Evolutionary conservation across 192 early-diverging fungal species (phyloP), one percentile per base, ranked within the genome.

Genomic region (Martensiomyces pterosporus): DNA sequence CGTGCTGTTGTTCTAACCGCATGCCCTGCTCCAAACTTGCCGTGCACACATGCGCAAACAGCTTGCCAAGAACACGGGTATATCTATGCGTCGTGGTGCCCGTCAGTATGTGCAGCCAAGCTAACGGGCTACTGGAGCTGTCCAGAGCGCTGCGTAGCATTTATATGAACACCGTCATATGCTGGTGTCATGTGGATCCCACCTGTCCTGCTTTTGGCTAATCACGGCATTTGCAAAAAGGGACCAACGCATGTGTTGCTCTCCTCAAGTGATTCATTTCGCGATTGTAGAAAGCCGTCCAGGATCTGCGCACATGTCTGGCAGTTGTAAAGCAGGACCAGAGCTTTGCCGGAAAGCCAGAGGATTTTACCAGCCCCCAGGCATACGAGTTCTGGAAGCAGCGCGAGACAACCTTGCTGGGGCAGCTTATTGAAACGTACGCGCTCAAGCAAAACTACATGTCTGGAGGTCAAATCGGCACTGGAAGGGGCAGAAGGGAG

Each of bases 361-460:
- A 49, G 5, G 41, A 69, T 39, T 76, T 76, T 44, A 44, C 55
- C 21, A 51, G 61, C 4, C 37, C 22, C 6, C 66, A 64, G 19
- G 57, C 61, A 21, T 76, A 76, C 43, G 52, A 49, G 1, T 21
- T 60, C 26, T 76, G 73, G 73, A 76, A 76, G 61, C 60, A 64
- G 24, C 73, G 73, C 47, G 73, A 76, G 40, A 54, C 61, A 29
- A 69, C 58, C 2, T 47, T 50, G 37, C 67, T 76, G 9, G 67
- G 70, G 47, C 73, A 76, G 57, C 57, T 76, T 18, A 70, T 76
- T 14, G 50, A 62, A 23, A 47, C 67, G 24, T 70, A 51, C 16
- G 47, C 67, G 9, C 53, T 70, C 44, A 51, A 59, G n/a, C 65
- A 52, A 44, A 60, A 52, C 36, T 70, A 56, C 9, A 63, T 75